Conservation (phyloP, 345 rosid species). For the Limnanthes douglasii region DNA sequence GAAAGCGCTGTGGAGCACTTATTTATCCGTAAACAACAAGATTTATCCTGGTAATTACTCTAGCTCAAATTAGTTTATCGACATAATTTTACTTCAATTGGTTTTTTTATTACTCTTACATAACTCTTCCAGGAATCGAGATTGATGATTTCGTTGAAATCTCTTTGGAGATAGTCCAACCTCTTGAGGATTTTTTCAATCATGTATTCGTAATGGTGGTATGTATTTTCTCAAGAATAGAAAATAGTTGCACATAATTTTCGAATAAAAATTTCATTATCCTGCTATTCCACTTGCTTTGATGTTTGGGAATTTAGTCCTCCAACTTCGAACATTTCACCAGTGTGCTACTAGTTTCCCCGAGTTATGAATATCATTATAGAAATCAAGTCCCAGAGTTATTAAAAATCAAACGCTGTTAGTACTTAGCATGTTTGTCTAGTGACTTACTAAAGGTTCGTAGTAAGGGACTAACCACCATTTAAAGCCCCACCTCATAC, state of each 20-base stretch:
- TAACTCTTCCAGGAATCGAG: constrained; percentile 35
- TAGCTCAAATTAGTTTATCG: constrained; percentile 1
- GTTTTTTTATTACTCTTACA: background rate
- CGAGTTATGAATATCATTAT: too few species aligned
- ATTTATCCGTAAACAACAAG: constrained; percentile 36
- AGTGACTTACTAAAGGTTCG: too few species aligned
- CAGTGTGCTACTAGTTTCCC: too few species aligned
- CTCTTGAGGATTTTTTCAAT: constrained; percentile 84
- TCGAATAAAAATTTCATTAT: too few species aligned
- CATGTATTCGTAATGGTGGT: constrained; percentile 98
- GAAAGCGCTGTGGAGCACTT: constrained; percentile 52
- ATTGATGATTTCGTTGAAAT: constrained; percentile 60
- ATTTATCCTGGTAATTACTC: constrained; percentile 41
- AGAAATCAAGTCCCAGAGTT: too few species aligned
- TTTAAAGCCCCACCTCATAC: too few species aligned
- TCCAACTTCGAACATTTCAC: too few species aligned
- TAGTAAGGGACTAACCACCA: too few species aligned
- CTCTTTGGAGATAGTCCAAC: constrained; percentile 48
- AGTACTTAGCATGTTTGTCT: too few species aligned
- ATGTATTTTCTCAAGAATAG: constrained; percentile 13
- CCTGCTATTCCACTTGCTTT: too few species aligned
- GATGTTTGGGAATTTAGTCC: too few species aligned
- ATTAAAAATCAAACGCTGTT: too few species aligned
- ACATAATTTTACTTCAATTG: background rate
- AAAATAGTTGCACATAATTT: background rate